Evolutionary conservation across 192 early-diverging fungal genomes (phyloP), one percentile per base, ranked within the genome.

Genomic region (Coemansia sp.): DNA sequence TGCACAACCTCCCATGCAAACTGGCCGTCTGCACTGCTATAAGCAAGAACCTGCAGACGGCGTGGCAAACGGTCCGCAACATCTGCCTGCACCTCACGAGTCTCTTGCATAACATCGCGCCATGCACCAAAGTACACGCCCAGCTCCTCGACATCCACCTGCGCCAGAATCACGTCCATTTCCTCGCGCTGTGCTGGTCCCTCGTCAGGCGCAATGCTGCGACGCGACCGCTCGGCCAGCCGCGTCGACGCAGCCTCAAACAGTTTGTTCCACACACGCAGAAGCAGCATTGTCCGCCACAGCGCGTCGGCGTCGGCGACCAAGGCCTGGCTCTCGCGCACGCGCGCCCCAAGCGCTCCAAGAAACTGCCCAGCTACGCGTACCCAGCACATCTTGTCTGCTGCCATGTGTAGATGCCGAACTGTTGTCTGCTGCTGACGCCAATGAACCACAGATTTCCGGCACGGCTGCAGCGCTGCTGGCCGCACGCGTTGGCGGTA

Each of bases 1-100:
- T 71, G 50, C 5, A 67, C 16, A 1, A 70, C 14, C 22, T 51
- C 68, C 74, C 74, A 76, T 22, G 60, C 60, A 55, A 76, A 76
- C 54, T 56, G 54, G 5, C 53, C 59, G 38, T 38, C 55, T 10
- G 59, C 14, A 7, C 38, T 26, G 5, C 21, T 41, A 4, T 50
- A 7, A 1, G 65, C 71, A 0, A 52, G 26, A 10, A 21, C 19
- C 60, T 56, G 56, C 16, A 76, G 50, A 10, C 48, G 5, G 0
- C 12, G 31, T 1, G 68, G 64, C 39, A 65, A 25, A 11, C 56
- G 27, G 2, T 37, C 39, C 12, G 29, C 27, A 1, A 70, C 31
- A 5, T 8, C 31, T 4, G 43, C 52, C 47, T 65, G 54, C 9
- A 59, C 11, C 2, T 27, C 55, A 2, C 51, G 69, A n/a, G 65